Conservation (phyloP, 1,284 basidiomycete species). For the Rhodotorula sp. region DNA sequence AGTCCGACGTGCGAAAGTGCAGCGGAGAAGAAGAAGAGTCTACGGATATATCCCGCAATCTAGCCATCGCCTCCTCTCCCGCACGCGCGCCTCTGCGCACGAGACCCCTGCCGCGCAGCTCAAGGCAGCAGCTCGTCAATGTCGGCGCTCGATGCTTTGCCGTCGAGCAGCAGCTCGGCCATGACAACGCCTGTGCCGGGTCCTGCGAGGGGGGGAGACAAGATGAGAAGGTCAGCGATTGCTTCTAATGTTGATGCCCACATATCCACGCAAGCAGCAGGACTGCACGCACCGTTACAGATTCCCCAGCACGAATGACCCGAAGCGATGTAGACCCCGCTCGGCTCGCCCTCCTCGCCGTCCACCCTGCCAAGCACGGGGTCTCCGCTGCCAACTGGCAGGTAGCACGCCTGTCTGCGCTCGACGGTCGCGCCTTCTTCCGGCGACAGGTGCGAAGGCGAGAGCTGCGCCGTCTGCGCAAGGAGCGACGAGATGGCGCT, state of each 20-base stretch:
- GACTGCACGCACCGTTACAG: not conserved
- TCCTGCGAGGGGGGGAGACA: constrained; percentile 42
- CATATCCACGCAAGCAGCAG: not conserved
- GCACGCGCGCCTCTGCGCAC: too few relatives aligned
- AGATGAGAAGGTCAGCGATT: constrained; percentile 36
- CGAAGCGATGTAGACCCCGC: constrained; percentile 55
- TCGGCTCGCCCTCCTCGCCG: constrained; percentile 2
- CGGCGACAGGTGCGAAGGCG: constrained; percentile 51
- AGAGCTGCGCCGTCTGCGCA: constrained; percentile 54
- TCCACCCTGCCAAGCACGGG: constrained; percentile 57
- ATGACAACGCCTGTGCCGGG: constrained; percentile 59
- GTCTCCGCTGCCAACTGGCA: constrained; percentile 57
- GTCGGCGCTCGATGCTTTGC: constrained; percentile 56
- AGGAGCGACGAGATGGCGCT: constrained; percentile 53
- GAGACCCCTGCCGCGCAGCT: not conserved
- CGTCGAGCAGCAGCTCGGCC: constrained; percentile 58
- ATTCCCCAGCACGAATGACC: constrained; percentile 51
- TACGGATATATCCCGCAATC: too few relatives aligned
- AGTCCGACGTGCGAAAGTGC: not conserved
- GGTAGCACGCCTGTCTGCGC: constrained; percentile 58
- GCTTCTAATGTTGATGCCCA: not conserved
- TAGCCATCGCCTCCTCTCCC: too few relatives aligned
- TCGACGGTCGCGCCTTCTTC: constrained; percentile 6
- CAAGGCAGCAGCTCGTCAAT: constrained; percentile 40
- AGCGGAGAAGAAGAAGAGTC: too few relatives aligned